Evolutionary conservation across 148 eudicot species (phyloP), one percentile per base, ranked within the genome.

Genomic region (Vaccinium darrowii): DNA sequence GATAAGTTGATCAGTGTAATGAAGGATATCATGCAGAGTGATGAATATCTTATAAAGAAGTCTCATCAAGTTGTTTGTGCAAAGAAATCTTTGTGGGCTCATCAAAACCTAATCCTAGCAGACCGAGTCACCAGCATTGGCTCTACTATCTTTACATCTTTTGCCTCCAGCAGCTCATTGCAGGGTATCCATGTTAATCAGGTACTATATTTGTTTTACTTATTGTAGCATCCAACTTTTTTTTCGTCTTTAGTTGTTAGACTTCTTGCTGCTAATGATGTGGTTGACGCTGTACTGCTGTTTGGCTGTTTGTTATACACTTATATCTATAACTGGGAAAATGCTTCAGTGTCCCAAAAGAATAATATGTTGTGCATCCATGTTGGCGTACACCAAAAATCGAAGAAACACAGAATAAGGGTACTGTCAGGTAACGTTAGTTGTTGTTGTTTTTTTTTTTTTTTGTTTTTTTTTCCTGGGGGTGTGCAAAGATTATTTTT

Each of bases 1-100:
- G 93, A 91, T 86, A 95, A 91, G 92, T 88, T 95, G 88, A 95
- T 95, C 43, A 80, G 86, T 18, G 90, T 97, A 76, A 81, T 97
- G 87, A 81, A 94, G 81, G 98, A 91, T 84, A 84, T 92, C 47
- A 75, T 91, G 73, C 72, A 84, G 83, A 88, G 62, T n/a, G 90
- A 92, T 82, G 86, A 84, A 74, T 93, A 92, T 90, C 82, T 82
- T 52, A 14, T 94, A 65, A 89, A 88, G 82, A 89, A 87, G 87
- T 89, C 87, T 84, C 23, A 69, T 86, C 92, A 92, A 83, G 92
- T 94, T 72, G 82, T 87, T 18, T 85, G 89, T 80, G 86, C 88
- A 78, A 95, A 92, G 83, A 91, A 85, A 49, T 84, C 82, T 78
- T 51, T 92, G 86, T 89, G 91, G 89, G 88, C 86, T 77, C 87